Evolutionary conservation across 1,284 basidiomycete genomes (phyloP).

Genomic region (Ceratobasidium papillatum): DNA sequence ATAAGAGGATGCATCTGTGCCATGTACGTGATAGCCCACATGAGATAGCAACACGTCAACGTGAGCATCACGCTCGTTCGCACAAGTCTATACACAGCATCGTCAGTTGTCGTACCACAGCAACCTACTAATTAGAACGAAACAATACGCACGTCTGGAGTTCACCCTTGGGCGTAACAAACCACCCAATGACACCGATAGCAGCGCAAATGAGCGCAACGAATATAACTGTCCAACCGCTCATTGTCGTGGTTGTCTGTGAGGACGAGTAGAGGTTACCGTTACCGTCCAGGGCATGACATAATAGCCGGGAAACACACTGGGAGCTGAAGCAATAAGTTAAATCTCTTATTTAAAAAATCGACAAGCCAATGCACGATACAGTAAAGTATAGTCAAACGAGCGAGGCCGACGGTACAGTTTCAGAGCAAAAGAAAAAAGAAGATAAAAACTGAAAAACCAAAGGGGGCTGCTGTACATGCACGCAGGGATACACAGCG

Average conservation of each 20-base stretch:
- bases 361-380: constrained; percentile 11
- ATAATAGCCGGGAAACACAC: not conserved
- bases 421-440: not conserved
- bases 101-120: not conserved
- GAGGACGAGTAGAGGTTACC: not conserved
- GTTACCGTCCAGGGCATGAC: not conserved
- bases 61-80: constrained; percentile 81
- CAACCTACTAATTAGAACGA: not conserved
- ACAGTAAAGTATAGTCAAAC: constrained; percentile 17
- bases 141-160: constrained; percentile 79
- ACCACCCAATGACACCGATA: constrained; percentile 71
- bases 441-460: not conserved
- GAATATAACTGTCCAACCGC: constrained; percentile 63
- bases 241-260: constrained; percentile 41
- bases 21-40: constrained; percentile 95
- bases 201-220: constrained; percentile 61
- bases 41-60: constrained; percentile 83
- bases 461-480: constrained; percentile 1
- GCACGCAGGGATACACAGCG: too few relatives aligned
- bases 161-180: constrained; percentile 82
- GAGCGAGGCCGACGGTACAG: not conserved
- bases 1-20: constrained; percentile 91
- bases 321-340: constrained; percentile 2
- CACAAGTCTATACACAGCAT: constrained; percentile 66
- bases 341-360: constrained; percentile 17